Base-by-base conservation (phyloP, 805 yeast species). In the Priceomyces melissophilus region DNA sequence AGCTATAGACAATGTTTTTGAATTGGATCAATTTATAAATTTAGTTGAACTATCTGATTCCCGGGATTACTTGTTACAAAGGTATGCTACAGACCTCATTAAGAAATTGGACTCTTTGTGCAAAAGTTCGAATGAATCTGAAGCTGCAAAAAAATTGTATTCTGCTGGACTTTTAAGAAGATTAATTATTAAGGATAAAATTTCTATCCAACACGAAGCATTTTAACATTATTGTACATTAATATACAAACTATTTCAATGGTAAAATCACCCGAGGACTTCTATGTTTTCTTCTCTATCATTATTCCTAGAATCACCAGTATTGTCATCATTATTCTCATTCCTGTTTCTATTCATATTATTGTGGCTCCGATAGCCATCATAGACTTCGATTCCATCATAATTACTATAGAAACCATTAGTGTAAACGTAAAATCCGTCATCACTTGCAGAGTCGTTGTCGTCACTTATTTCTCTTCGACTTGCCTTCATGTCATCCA, bases 341-440 rank as follows among this genome's bases (percentile, higher is more conserved):
- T 35, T 35, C 5, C 26, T 17, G 5, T 35, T 17, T 6, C 16
- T 35, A 35, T 20, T 4, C 25, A 20, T 20, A 20, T 8, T 20
- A 20, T 20, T 20, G 8, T 20, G 25, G 25, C 25, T 20, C 4
- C 25, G 25, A 20, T 20, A 20, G 25, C 25, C 25, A 20, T 13
- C 35, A 20, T 32, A 16, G 12, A 32, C 27, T 16, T 32, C 35
- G 13, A 11, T 23, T 6, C 35, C 35, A 15, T 50, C 51, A 23
- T 50, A 44, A 33, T 52, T 57, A 37, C 63, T 63, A 44, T 63
- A 60, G 41, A 69, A 67, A 11, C 73, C 73, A 43, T 68, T 65
- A 4, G 75, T 63, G 49, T 64, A 68, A 5, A 69, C 69, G 45
- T 60, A 65, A 31, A 69, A 67, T 10, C 75, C 74, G 42, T 67